phyloP scores from a whole-genome alignment of 495 filamentous ascomycete genomes.

The Clohesyomyces aquaticus region DNA sequence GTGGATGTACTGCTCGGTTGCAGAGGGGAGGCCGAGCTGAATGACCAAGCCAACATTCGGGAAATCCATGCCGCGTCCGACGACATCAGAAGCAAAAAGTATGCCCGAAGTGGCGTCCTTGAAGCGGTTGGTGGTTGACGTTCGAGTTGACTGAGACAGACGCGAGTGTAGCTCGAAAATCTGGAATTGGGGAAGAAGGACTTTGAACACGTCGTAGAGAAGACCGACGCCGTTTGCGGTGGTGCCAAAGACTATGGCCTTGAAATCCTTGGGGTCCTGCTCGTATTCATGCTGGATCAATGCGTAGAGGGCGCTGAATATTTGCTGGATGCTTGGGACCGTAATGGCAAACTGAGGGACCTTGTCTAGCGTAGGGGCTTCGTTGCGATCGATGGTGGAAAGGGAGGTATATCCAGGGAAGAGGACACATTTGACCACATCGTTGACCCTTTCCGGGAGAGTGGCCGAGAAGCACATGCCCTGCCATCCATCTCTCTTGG shows the following conservation, averaged over 20 bases:
- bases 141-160: conserved; percentile 61
- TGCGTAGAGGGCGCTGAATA: conserved; percentile 54
- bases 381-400: conserved; percentile 64
- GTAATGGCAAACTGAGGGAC: conserved; percentile 64
- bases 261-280: conserved; percentile 52
- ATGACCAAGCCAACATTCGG: conserved; percentile 73
- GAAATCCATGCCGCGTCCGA: conserved; percentile 78
- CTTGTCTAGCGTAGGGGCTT: conserved; percentile 62
- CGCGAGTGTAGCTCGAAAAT: conserved; percentile 65
- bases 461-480: conserved; percentile 76
- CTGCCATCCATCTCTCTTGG: conserved; percentile 62
- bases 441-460: conserved; percentile 63
- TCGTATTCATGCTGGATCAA: conserved; percentile 40
- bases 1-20: conserved; percentile 71
- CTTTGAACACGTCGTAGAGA: conserved; percentile 54
- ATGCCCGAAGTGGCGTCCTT: conserved; percentile 59
- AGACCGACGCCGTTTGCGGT: conserved; percentile 67
- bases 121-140: conserved; percentile 62
- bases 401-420: conserved; percentile 60
- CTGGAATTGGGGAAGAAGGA: conserved; percentile 50
- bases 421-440: conserved; percentile 63
- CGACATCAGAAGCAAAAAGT: conserved; percentile 70
- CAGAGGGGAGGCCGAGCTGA: conserved; percentile 65
- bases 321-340: conserved; percentile 55
- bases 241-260: conserved; percentile 71